Conservation (phyloP, 1,139 yeast genomes). For the Taphrina pruni region DNA sequence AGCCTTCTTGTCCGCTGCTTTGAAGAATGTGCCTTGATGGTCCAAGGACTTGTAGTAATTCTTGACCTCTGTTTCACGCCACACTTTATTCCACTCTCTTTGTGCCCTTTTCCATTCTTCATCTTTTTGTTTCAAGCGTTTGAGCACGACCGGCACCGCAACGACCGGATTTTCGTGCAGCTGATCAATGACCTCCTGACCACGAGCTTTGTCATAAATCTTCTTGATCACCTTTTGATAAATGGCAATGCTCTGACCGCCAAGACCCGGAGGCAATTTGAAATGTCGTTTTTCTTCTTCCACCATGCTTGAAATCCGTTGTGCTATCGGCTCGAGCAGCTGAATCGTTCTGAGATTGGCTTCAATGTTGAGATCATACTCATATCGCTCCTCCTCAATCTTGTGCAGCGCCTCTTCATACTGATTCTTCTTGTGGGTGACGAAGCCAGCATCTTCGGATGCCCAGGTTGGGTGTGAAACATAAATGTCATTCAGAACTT, state of each 20-base stretch:
- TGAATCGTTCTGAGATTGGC: conserved; percentile 93
- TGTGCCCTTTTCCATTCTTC: conserved; percentile 99
- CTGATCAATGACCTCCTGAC: conserved; percentile 94
- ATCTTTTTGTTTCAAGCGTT: conserved; percentile 92
- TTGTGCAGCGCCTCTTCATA: conserved; percentile 94
- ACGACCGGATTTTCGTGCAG: conserved; percentile 92
- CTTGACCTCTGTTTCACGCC: conserved; percentile 98
- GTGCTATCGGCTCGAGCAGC: conserved; percentile 92
- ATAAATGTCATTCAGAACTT: conserved; percentile 97
- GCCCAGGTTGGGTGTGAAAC: conserved; percentile 99
- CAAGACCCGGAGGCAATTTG: conserved; percentile 89
- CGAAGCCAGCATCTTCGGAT: conserved; percentile 96
- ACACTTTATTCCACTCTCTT: conserved; percentile 97
- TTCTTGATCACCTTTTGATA: conserved; percentile 92
- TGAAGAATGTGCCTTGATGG: conserved; percentile 92
- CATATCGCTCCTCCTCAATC: conserved; percentile 96
- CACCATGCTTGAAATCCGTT: conserved; percentile 90
- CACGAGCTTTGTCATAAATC: conserved; percentile 91
- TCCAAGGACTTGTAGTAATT: conserved; percentile 92
- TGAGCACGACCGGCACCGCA: conserved; percentile 91
- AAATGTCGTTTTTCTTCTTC: conserved; percentile 84
- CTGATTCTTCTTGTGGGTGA: conserved; percentile 96
- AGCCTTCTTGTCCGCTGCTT: conserved; percentile 92
- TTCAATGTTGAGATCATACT: conserved; percentile 93
- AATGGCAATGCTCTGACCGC: conserved; percentile 86